phyloP scores from a whole-genome alignment of 2,329 filamentous ascomycete species.

The Plenodomus lindquistii region DNA sequence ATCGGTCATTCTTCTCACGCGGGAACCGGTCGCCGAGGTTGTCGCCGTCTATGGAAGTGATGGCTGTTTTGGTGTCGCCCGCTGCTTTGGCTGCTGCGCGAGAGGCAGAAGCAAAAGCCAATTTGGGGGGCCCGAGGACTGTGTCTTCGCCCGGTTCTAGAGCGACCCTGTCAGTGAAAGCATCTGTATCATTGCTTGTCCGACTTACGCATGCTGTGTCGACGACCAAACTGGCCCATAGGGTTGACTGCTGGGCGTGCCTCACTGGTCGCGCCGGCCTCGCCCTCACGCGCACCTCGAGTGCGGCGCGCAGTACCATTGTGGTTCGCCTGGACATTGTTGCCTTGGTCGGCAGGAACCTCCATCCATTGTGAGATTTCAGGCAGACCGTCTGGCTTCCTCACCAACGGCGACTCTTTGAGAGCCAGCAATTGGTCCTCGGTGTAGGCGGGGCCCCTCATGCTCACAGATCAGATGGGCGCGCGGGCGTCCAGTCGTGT shows the following conservation, averaged over 20 bases:
- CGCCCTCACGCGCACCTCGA: slow-evolving; percentile 32
- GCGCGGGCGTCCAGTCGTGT: slow-evolving; percentile 7
- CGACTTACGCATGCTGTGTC: slow-evolving; percentile 51
- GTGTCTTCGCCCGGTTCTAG: slow-evolving; percentile 73
- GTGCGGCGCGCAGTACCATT: slow-evolving; percentile 29
- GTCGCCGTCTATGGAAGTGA: slow-evolving; percentile 46
- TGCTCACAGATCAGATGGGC: slow-evolving; percentile 16
- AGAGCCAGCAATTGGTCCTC: slow-evolving; percentile 75
- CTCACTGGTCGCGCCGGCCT: slow-evolving; percentile 28
- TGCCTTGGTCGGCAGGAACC: slow-evolving; percentile 52
- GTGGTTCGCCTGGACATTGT: slow-evolving; percentile 28
- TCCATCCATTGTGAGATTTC: slow-evolving; percentile 96
- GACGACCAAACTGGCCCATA: slow-evolving; percentile 43
- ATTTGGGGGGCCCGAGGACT: slow-evolving; percentile 81
- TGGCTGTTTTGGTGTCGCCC: slow-evolving; percentile 41
- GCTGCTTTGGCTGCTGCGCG: slow-evolving; percentile 51
- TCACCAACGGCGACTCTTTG: slow-evolving; percentile 79
- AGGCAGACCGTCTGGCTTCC: slow-evolving; percentile 77
- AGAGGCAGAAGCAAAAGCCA: slow-evolving; percentile 78
- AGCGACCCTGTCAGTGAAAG: slow-evolving; percentile 37
- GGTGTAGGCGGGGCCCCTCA: slow-evolving; percentile 61
- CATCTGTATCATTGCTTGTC: slow-evolving; percentile 47
- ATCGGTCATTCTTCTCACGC: slow-evolving; percentile 43
- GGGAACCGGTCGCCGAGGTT: slow-evolving; percentile 39
- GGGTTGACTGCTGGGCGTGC: slow-evolving; percentile 38